phyloP scores from a whole-genome alignment of 2,329 filamentous ascomycete genomes.

The Pseudogymnoascus pannorum region DNA sequence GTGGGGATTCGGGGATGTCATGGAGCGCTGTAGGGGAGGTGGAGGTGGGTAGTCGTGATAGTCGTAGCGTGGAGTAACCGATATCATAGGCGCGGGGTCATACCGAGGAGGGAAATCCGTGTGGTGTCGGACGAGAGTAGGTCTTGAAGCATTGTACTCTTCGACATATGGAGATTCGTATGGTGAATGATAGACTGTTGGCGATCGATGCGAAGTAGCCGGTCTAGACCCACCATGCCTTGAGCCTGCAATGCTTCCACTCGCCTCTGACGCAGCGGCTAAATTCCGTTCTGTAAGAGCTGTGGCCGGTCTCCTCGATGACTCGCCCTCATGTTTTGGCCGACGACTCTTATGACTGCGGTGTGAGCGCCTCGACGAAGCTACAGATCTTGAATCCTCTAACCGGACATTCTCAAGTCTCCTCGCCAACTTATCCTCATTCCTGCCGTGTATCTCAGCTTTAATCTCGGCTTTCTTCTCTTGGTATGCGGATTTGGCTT shows the following conservation, averaged over 20 bases:
- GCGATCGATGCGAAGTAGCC: constrained; percentile 20
- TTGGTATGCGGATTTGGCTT: constrained; percentile 79
- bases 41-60: constrained; percentile 14
- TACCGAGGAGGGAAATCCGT: constrained; percentile 20
- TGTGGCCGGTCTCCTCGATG: not conserved
- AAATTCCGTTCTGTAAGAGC: constrained; percentile 23
- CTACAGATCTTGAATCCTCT: constrained; percentile 34
- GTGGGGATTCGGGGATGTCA: constrained; percentile 24
- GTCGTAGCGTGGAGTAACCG: not conserved
- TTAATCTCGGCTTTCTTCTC: constrained; percentile 80
- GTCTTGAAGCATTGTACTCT: constrained; percentile 15
- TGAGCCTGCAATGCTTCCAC: constrained; percentile 20
- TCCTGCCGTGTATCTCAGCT: constrained; percentile 56
- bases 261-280: constrained; percentile 21
- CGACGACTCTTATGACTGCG: constrained; percentile 25
- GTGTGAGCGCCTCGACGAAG: constrained; percentile 34
- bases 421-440: constrained; percentile 51
- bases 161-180: constrained; percentile 15
- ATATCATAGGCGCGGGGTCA: not conserved
- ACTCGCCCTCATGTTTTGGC: constrained; percentile 16
- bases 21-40: constrained; percentile 17
- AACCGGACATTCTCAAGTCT: constrained; percentile 30
- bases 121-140: constrained; percentile 21
- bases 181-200: constrained; percentile 11
- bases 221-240: constrained; percentile 16